phyloP scores from a whole-genome alignment of 805 yeast genomes.

The Candida ipomoeae region DNA sequence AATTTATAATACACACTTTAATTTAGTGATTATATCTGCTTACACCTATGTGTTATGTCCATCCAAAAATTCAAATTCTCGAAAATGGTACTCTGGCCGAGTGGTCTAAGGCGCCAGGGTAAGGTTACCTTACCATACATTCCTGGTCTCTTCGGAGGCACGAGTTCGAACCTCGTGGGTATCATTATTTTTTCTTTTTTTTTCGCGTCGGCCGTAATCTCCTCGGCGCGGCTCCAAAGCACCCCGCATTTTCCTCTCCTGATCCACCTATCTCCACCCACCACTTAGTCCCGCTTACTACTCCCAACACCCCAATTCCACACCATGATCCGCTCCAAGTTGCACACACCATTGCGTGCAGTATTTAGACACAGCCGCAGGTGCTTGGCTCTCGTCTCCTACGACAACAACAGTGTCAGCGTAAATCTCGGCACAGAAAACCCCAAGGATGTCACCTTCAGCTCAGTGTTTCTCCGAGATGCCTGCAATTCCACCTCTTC shows the following conservation, averaged over 20 bases:
- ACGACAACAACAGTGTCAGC: slow-evolving; percentile 23
- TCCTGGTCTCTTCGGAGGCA: slow-evolving; percentile 26
- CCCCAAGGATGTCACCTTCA: slow-evolving; percentile 31
- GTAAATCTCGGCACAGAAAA: slow-evolving; percentile 18
- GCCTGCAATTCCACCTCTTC: slow-evolving; percentile 48
- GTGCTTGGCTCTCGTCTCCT: slow-evolving; percentile 11
- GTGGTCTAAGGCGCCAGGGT: slow-evolving; percentile 26
- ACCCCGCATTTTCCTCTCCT: slow-evolving; percentile 1
- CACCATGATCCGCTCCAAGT: slow-evolving; percentile 1
- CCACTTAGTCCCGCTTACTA: not conserved
- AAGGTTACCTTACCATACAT: slow-evolving; percentile 22
- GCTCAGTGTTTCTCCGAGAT: slow-evolving; percentile 61
- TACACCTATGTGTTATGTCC: not conserved
- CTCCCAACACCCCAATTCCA: not conserved
- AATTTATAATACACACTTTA: too few species aligned
- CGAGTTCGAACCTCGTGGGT: slow-evolving; percentile 26
- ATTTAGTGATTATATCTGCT: too few species aligned
- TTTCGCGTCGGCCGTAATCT: not conserved
- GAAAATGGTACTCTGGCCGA: slow-evolving; percentile 22
- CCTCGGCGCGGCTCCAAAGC: not conserved
- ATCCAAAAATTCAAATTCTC: not conserved
- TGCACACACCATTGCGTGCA: not conserved
- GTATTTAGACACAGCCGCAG: not conserved
- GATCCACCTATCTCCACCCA: too few species aligned
- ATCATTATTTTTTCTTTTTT: slow-evolving; percentile 18